Conservation (phyloP, 108 stramenopile genomes). For the Conticribra weissflogii region DNA sequence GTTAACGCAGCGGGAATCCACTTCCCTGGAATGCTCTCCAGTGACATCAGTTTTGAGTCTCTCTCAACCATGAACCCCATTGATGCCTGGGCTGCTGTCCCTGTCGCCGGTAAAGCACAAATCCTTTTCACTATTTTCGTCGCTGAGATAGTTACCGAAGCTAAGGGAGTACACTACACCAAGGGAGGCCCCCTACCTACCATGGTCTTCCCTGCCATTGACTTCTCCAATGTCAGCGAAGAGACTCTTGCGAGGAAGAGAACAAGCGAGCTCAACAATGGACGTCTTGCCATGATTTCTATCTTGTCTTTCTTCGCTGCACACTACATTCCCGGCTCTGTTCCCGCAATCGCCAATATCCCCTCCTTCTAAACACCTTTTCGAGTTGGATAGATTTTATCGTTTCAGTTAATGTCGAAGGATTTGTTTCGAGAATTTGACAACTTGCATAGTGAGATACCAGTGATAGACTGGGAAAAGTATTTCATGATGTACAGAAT, state of each 20-base stretch:
- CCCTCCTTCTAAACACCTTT: constrained; percentile 58
- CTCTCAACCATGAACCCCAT: constrained; percentile 82
- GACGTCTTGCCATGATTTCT: constrained; percentile 81
- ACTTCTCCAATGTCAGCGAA: constrained; percentile 74
- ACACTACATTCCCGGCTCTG: constrained; percentile 76
- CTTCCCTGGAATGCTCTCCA: constrained; percentile 81
- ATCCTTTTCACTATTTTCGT: constrained; percentile 80
- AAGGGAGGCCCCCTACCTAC: constrained; percentile 79
- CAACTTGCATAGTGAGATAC: not conserved
- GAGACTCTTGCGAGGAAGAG: constrained; percentile 66
- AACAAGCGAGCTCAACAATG: constrained; percentile 79
- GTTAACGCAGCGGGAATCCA: constrained; percentile 74
- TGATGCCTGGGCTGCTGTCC: constrained; percentile 85
- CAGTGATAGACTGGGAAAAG: not conserved
- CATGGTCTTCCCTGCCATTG: constrained; percentile 87
- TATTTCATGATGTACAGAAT: not conserved
- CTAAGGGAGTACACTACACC: constrained; percentile 77
- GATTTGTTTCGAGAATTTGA: not conserved
- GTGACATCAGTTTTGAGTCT: constrained; percentile 68
- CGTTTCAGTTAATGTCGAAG: not conserved
- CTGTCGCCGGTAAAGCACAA: constrained; percentile 83
- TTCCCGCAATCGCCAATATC: constrained; percentile 69
- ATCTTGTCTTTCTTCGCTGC: constrained; percentile 78
- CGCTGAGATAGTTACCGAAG: constrained; percentile 77
- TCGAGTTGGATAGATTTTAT: not conserved